Percentiles rank a stretch among this genome's conserved stretches.
phyloP scores from a whole-genome alignment of 2,329 filamentous ascomycete species.

The Cryphonectria carpinicola region DNA sequence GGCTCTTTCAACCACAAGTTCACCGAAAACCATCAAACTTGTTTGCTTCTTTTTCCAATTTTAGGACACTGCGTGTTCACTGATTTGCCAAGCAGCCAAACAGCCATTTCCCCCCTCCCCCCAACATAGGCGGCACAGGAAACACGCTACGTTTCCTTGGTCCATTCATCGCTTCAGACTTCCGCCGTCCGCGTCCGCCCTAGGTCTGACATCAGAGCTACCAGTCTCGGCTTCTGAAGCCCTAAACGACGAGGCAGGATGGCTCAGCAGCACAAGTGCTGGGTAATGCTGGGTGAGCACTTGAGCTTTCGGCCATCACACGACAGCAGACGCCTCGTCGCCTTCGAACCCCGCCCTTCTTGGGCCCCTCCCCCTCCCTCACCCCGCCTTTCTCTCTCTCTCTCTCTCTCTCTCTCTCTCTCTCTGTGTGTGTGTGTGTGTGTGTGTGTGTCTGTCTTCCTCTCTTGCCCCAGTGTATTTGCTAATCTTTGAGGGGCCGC shows the following conservation, averaged over 20 bases:
- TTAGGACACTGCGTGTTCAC: neutral
- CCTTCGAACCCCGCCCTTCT: neutral
- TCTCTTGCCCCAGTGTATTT: neutral
- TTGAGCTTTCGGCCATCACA: neutral
- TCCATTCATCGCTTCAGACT: neutral
- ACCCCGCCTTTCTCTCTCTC: neutral
- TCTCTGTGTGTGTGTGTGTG: too few species aligned
- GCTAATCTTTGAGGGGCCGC: slow-evolving; percentile 11
- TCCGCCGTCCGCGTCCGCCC: neutral
- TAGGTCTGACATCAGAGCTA: slow-evolving; percentile 26
- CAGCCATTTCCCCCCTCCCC: neutral
- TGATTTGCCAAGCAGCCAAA: neutral
- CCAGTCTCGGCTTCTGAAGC: slow-evolving; percentile 12
- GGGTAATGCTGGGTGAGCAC: slow-evolving; percentile 27
- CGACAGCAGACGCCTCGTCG: slow-evolving; percentile 3
- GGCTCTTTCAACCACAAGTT: neutral
- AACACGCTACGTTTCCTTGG: neutral
- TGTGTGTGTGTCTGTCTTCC: too few species aligned
- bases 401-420: too few species aligned
- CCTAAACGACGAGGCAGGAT: slow-evolving; percentile 16
- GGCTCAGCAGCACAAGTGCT: slow-evolving; percentile 21
- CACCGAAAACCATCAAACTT: neutral
- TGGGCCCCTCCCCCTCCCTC: too few species aligned
- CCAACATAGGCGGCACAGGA: neutral
- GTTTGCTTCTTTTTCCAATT: neutral